Evolutionary conservation across 2,329 filamentous ascomycete genomes (phyloP), one percentile per base, ranked within the genome.

Genomic region (Fusarium protoensiforme): DNA sequence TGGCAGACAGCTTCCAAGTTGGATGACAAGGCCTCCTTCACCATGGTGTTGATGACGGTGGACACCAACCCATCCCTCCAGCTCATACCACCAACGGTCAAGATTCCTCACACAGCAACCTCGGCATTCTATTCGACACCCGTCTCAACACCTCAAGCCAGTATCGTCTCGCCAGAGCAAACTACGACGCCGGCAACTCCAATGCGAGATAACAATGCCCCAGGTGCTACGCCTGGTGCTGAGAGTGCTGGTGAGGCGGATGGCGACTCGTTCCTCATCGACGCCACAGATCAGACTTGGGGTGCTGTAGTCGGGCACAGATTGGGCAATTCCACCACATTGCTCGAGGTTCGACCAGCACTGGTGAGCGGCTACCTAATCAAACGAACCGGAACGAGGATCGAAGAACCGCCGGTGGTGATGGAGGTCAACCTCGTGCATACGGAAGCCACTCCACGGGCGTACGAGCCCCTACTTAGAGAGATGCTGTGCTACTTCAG

Each of bases 221-320:
- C 84, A 29, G 83, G 87, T 2, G 85, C 87, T 4, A 89, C 85
- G 29, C 86, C 87, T 0, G 83, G 84, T 14, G 81, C 83, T 4
- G 83, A 85, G 38, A 81, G 81, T 56, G 78, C 83, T 3, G 79
- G 81, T 18, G 87, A 90, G 24, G 68, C 80, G 9, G 81, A 84
- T 6, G 69, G 78, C 7, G 93, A 95, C 65, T 89, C 92, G 1
- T 89, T 92, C 22, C 87, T 97, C 13, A 84, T 93, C 20, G 93
- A 96, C 77, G 82, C 89, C 2, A 91, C 91, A 1, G 94, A 96
- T 76, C 92, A 94, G 71, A 92, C 90, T 1, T 96, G 92, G 92
- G 93, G 92, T 22, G 88, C 93, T 7, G 85, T 96, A 18, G 87
- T 93, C 46, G 87, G 89, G 1, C 92, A 94, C 78, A 87, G 90